phyloP scores from a whole-genome alignment of 2,329 filamentous ascomycete species.

The Cercospora brassicicola region DNA sequence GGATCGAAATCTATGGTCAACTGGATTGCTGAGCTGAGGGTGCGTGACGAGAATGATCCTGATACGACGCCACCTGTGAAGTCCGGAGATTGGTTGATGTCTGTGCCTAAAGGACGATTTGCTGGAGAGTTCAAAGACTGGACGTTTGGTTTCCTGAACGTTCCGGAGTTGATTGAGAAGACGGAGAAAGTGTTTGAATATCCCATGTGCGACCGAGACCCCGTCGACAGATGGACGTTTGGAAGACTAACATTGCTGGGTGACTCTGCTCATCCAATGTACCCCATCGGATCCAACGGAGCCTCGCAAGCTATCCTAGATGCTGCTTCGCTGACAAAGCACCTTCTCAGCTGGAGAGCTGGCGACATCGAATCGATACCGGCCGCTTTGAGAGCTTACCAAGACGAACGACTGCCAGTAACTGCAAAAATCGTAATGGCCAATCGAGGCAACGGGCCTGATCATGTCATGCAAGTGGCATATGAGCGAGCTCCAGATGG shows the following conservation, averaged over 20 bases:
- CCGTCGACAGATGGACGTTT: conserved; percentile 45
- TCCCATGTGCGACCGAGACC: conserved; percentile 50
- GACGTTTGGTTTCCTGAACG: conserved; percentile 47
- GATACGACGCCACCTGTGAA: conserved; percentile 47
- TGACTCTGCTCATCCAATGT: conserved; percentile 47
- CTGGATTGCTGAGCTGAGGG: conserved; percentile 50
- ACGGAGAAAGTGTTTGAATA: conserved; percentile 50
- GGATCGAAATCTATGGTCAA: conserved; percentile 44
- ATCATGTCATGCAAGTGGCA: conserved; percentile 50
- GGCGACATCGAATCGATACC: conserved; percentile 30
- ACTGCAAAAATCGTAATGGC: conserved; percentile 51
- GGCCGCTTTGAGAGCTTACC: conserved; percentile 43
- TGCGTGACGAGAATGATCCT: conserved; percentile 45
- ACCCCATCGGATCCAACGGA: conserved; percentile 49
- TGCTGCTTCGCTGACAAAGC: conserved; percentile 43
- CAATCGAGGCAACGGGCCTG: conserved; percentile 49
- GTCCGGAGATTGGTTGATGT: conserved; percentile 46
- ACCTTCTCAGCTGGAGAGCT: conserved; percentile 34
- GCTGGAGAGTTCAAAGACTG: conserved; percentile 44
- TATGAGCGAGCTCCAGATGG: conserved; percentile 48
- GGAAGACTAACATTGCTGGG: conserved; percentile 44
- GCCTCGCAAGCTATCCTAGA: conserved; percentile 50
- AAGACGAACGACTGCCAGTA: conserved; percentile 44
- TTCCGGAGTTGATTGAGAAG: conserved; percentile 46
- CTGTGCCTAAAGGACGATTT: conserved; percentile 46